phyloP scores from a whole-genome alignment of 73 alveolate species.

The Stentor coeruleus region DNA sequence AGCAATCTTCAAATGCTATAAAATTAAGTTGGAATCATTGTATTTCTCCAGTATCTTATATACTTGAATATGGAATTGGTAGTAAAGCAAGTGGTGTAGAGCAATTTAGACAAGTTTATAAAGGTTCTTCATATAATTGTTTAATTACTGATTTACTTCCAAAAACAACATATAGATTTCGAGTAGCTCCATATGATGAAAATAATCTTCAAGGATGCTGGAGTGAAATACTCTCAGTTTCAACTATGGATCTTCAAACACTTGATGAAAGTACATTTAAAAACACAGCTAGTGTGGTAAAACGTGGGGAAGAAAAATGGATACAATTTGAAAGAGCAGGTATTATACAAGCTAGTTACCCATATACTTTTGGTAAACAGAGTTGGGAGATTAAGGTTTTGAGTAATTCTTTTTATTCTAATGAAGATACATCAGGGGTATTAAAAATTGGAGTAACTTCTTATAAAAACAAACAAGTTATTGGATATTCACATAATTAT shows the following conservation, averaged over 20 bases:
- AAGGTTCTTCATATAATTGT: conserved; percentile 52
- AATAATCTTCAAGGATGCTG: conserved; percentile 37
- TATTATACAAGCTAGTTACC: conserved; percentile 25
- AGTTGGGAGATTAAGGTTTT: conserved; percentile 30
- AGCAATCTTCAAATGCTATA: conserved; percentile 11
- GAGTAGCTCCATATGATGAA: conserved; percentile 43
- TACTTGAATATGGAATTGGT: conserved; percentile 57
- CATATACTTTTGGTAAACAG: conserved; percentile 36
- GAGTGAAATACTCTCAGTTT: conserved; percentile 41
- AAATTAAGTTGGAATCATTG: conserved; percentile 25
- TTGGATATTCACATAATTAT: background rate
- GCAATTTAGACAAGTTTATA: conserved; percentile 51
- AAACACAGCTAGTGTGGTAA: background rate
- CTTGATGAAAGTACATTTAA: conserved; percentile 23
- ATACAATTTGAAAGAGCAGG: conserved; percentile 44
- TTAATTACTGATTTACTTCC: conserved; percentile 51
- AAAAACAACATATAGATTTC: conserved; percentile 43
- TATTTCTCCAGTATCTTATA: background rate
- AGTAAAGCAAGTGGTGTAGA: conserved; percentile 39
- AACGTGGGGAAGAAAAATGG: conserved; percentile 21
- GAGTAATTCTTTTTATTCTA: background rate
- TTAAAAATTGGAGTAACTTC: conserved; percentile 14
- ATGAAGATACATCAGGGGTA: background rate
- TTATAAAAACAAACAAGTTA: background rate
- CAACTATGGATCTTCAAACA: background rate